A percentile compares a stretch with the other conserved stretches of the same genome.
These are phyloP conservation scores for Scytalidium lignicola DNA, from an alignment of 2,329 filamentous ascomycete species.

Conservation along the genomic window DNA sequence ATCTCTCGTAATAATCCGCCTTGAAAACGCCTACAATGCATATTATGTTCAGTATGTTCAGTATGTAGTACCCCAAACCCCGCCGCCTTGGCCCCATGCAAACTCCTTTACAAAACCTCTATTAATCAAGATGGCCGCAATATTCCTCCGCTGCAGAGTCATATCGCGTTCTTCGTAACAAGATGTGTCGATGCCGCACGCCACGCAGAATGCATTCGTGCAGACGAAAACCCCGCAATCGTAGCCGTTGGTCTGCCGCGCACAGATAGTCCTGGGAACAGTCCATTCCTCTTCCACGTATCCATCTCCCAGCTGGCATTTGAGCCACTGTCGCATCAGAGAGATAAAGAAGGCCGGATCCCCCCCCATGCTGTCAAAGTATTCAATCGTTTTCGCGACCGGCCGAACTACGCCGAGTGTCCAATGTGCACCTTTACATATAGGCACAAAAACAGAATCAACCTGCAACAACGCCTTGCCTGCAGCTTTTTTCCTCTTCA, in stretches of 20 bases:
- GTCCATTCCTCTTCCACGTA: slow-evolving; percentile 58
- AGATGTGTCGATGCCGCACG: slow-evolving; percentile 32
- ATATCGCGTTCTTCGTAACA: slow-evolving; percentile 50
- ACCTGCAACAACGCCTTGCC: slow-evolving; percentile 59
- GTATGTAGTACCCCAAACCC: slow-evolving; percentile 1
- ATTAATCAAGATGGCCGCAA: slow-evolving; percentile 62
- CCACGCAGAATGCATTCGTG: slow-evolving; percentile 61
- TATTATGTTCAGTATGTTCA: neutral
- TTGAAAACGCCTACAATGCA: neutral
- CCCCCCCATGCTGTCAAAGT: slow-evolving; percentile 62
- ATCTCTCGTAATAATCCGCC: neutral
- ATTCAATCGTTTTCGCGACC: slow-evolving; percentile 53
- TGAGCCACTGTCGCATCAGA: slow-evolving; percentile 49
- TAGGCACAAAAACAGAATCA: slow-evolving; percentile 64
- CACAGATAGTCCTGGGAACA: slow-evolving; percentile 42
- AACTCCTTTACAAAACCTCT: slow-evolving; percentile 62
- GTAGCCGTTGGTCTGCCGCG: slow-evolving; percentile 58
- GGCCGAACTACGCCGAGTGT: slow-evolving; percentile 65
- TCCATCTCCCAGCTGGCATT: slow-evolving; percentile 48
- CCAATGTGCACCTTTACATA: slow-evolving; percentile 64
- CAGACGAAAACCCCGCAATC: slow-evolving; percentile 78
- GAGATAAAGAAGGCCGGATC: slow-evolving; percentile 32
- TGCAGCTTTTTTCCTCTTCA: slow-evolving; percentile 51
- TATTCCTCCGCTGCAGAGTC: slow-evolving; percentile 52
- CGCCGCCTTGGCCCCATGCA: slow-evolving; percentile 19